phyloP scores from a whole-genome alignment of 2,329 filamentous ascomycete genomes.

The Aureobasidium sp. region DNA sequence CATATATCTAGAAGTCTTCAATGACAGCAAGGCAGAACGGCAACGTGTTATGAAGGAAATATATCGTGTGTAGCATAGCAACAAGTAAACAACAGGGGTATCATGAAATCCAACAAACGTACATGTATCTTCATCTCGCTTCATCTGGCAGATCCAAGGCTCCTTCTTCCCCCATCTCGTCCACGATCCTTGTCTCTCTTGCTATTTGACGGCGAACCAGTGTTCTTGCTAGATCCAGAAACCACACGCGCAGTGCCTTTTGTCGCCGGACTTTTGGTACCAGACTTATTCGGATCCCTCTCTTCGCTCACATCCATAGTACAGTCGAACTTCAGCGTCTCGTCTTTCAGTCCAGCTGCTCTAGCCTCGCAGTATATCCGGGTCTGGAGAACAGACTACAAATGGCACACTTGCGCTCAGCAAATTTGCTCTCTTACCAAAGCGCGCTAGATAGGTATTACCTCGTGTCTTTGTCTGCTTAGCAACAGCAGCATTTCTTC shows the following conservation, averaged over 20 bases:
- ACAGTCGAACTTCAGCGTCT: not conserved
- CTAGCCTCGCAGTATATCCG: not conserved
- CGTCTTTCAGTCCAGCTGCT: not conserved
- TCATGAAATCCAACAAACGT: not conserved
- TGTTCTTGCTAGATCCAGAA: not conserved
- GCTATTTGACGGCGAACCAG: not conserved
- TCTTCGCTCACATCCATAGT: constrained; percentile 2
- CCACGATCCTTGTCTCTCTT: constrained; percentile 1
- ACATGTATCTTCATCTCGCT: not conserved
- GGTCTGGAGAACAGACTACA: constrained; percentile 8
- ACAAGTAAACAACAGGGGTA: not conserved
- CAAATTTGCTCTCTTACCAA: not conserved
- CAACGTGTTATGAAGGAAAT: not conserved
- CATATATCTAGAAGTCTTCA: constrained; percentile 5
- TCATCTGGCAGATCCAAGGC: not conserved
- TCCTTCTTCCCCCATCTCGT: not conserved
- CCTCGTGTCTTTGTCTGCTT: constrained; percentile 5
- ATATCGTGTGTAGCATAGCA: not conserved
- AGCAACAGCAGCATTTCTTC: constrained; percentile 1
- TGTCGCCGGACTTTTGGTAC: not conserved
- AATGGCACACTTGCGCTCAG: no score
- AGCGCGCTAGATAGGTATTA: not conserved
- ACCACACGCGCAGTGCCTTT: not conserved
- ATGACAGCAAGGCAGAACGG: not conserved
- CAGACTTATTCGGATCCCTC: not conserved